Conservation (phyloP, 495 filamentous ascomycete genomes). For the Neurospora discreta region DNA sequence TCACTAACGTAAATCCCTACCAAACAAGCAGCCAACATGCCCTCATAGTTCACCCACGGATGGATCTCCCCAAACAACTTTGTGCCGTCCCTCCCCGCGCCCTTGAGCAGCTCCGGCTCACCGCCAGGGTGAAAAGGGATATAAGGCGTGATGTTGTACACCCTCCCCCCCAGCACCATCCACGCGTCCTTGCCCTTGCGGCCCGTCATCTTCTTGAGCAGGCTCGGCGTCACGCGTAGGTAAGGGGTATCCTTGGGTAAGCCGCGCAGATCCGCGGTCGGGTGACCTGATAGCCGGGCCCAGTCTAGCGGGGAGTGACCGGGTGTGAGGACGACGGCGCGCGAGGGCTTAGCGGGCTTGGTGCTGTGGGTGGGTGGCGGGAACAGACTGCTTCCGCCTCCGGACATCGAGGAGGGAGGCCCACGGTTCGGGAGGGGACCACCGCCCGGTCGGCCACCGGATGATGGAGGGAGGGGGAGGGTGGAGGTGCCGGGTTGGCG, state of each 20-base stretch:
- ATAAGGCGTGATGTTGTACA: conserved; percentile 92
- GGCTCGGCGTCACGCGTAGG: conserved; percentile 60
- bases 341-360: conserved; percentile 37
- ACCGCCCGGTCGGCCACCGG: neutral
- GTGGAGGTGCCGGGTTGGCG: conserved; percentile 1
- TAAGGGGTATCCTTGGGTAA: conserved; percentile 31
- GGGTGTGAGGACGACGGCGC: conserved; percentile 62
- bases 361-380: conserved; percentile 36
- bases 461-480: conserved; percentile 3
- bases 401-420: conserved; percentile 8
- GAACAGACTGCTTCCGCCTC: conserved; percentile 22
- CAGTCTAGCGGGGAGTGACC: conserved; percentile 93
- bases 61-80: conserved; percentile 85
- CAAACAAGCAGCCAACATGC: conserved; percentile 76
- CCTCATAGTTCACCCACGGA: conserved; percentile 97
- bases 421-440: conserved; percentile 23
- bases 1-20: conserved; percentile 80
- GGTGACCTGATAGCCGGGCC: conserved; percentile 63
- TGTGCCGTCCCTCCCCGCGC: conserved; percentile 65
- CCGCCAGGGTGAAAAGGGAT: conserved; percentile 86
- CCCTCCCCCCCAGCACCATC: conserved; percentile 73
- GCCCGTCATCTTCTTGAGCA: conserved; percentile 64
- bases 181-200: conserved; percentile 77
- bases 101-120: conserved; percentile 70
- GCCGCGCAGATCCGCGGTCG: conserved; percentile 56